Evolutionary conservation across 495 filamentous ascomycete species (phyloP).

Genomic region (Penicillium crystallinum): DNA sequence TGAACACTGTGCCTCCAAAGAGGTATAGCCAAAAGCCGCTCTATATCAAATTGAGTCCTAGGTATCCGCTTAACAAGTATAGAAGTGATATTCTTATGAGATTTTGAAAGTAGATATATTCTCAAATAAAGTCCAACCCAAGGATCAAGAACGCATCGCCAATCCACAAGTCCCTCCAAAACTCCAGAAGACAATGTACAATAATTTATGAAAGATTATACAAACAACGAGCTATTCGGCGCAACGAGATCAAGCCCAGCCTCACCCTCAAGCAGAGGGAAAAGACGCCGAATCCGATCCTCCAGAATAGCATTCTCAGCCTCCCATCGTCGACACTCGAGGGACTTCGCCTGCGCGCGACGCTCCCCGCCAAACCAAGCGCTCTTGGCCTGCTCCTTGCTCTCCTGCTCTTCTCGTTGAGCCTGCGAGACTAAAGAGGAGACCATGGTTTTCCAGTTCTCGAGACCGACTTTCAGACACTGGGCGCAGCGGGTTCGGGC

Average conservation of each 20-base stretch:
- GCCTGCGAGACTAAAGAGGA: conserved; percentile 47
- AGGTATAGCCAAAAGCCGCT: too few relatives aligned
- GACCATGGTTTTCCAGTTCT: conserved; percentile 74
- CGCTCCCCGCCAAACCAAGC: conserved; percentile 49
- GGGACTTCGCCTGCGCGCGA: conserved; percentile 19
- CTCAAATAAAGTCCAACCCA: too few relatives aligned
- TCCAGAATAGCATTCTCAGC: conserved; percentile 37
- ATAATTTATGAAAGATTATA: conserved; percentile 23
- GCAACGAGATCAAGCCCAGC: conserved; percentile 26
- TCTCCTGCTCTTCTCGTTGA: conserved; percentile 38
- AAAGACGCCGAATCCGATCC: conserved; percentile 33
- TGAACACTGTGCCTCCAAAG: too few relatives aligned
- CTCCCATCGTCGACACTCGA: conserved; percentile 35
- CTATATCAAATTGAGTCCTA: too few relatives aligned
- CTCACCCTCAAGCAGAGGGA: conserved; percentile 31
- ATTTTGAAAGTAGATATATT: too few relatives aligned
- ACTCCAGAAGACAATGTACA: neutral
- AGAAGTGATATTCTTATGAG: too few relatives aligned
- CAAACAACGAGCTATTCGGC: conserved; percentile 34
- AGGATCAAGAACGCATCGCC: too few relatives aligned
- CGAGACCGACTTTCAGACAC: conserved; percentile 64
- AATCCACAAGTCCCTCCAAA: neutral
- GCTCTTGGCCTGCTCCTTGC: conserved; percentile 29
- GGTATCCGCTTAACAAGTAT: too few relatives aligned
- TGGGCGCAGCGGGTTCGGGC: conserved; percentile 59